A percentile compares a stretch with the other conserved stretches of the same genome.
Evolutionary conservation across 768 basidiomycete species (phyloP).

Genomic region (Lactarius evosmus): DNA sequence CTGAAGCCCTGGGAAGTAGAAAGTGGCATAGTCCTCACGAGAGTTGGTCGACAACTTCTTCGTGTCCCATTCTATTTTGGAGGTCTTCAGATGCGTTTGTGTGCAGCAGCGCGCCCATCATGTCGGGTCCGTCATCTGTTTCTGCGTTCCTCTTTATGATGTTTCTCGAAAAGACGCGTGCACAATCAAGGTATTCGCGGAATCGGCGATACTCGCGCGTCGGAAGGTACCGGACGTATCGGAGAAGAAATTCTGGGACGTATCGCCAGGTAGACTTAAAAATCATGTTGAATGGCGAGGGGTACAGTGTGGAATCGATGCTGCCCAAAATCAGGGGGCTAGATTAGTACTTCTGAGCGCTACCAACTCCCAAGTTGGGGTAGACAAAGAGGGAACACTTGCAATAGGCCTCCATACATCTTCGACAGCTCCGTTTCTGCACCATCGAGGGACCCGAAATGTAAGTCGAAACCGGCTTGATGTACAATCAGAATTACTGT

Average conservation of each 20-base stretch:
- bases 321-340: neutral
- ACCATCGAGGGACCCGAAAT: conserved; percentile 31
- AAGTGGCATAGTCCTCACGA: neutral
- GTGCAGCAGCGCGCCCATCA: conserved; percentile 16
- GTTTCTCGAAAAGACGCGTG: neutral
- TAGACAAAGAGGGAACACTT: conserved; percentile 10
- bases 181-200: conserved; percentile 8
- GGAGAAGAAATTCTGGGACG: conserved; percentile 23
- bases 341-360: neutral
- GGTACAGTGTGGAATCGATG: conserved; percentile 19
- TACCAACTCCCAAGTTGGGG: neutral
- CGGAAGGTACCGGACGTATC: conserved; percentile 11
- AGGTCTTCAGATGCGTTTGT: conserved; percentile 17
- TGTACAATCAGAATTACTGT: neutral
- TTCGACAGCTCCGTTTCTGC: conserved; percentile 26
- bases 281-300: conserved; percentile 11
- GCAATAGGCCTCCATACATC: conserved; percentile 32
- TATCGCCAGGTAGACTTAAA: conserved; percentile 29
- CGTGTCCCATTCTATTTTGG: neutral
- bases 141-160: conserved; percentile 5
- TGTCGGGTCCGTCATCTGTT: conserved; percentile 11
- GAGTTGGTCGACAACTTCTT: conserved; percentile 19
- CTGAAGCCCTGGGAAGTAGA: neutral
- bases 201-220: conserved; percentile 15
- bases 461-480: conserved; percentile 31